Percentiles rank a stretch among this genome's conserved stretches.
Evolutionary conservation across 352 stramenopile genomes (phyloP).

Genomic region (Phytophthora sp.): DNA sequence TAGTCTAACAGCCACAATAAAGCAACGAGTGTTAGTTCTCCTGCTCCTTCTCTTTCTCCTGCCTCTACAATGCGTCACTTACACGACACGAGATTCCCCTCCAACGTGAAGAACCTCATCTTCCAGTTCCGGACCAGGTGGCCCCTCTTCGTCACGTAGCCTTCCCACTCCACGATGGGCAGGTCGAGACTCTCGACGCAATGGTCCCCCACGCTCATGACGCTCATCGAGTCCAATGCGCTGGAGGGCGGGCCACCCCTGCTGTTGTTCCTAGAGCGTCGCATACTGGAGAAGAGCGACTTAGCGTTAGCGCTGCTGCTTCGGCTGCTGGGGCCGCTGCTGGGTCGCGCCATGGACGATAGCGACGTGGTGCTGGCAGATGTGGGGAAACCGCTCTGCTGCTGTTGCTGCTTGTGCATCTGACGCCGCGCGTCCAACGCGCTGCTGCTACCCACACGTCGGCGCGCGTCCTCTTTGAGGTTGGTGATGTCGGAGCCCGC

Average conservation of each 20-base stretch:
- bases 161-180: conserved; percentile 89
- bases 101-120: conserved; percentile 86
- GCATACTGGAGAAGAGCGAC: conserved; percentile 65
- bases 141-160: conserved; percentile 90
- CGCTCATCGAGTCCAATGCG: conserved; percentile 25
- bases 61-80: conserved; percentile 15
- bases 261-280: conserved; percentile 50
- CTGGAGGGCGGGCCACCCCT: conserved; percentile 26
- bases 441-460: conserved; percentile 74
- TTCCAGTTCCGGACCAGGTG: conserved; percentile 91
- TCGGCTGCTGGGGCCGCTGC: conserved; percentile 42
- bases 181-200: conserved; percentile 82
- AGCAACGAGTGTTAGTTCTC: not conserved
- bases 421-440: conserved; percentile 47
- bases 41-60: not conserved
- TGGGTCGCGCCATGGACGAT: conserved; percentile 43
- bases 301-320: conserved; percentile 56
- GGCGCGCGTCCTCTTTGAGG: conserved; percentile 45
- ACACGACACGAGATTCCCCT: conserved; percentile 88
- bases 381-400: conserved; percentile 45
- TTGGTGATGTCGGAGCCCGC: conserved; percentile 37
- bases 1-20: conserved; percentile 57
- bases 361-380: conserved; percentile 67
- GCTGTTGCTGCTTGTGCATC: conserved; percentile 30
- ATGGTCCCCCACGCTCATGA: conserved; percentile 50